These are phyloP conservation scores for Tubosaeta sp. DNA, from an alignment of 768 basidiomycete genomes.

Conservation along the genomic window DNA sequence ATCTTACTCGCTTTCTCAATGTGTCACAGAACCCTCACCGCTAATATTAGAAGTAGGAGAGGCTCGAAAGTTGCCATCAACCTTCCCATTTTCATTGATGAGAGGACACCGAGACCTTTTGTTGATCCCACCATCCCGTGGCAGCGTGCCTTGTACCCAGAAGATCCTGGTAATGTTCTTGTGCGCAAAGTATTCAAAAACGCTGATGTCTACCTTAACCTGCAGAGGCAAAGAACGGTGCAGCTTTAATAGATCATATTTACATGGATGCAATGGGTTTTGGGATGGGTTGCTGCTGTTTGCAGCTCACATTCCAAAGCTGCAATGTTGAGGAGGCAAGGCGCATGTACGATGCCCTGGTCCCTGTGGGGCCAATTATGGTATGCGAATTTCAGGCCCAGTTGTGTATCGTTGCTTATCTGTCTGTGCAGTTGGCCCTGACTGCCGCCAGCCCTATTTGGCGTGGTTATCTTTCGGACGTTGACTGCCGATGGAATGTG, in stretches of 20 bases:
- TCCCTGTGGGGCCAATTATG: conserved; percentile 93
- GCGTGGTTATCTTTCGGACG: conserved; percentile 92
- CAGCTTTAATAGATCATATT: conserved; percentile 85
- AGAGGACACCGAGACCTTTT: conserved; percentile 83
- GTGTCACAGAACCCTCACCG: conserved; percentile 80
- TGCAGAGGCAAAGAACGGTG: conserved; percentile 83
- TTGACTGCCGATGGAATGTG: conserved; percentile 98
- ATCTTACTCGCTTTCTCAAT: conserved; percentile 6
- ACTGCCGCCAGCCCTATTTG: conserved; percentile 94
- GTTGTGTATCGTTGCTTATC: conserved; percentile 1
- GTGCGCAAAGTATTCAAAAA: conserved; percentile 3
- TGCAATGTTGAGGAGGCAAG: conserved; percentile 91
- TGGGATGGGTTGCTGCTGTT: conserved; percentile 98
- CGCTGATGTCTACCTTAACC: conserved; percentile 2
- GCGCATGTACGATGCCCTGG: conserved; percentile 92
- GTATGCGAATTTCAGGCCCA: conserved; percentile 39
- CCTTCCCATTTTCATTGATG: conserved; percentile 87
- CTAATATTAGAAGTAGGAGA: conserved; percentile 87
- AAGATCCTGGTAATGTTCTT: conserved; percentile 65
- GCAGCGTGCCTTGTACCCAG: conserved; percentile 76
- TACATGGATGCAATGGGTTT: conserved; percentile 99
- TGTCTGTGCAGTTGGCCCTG: conserved; percentile 72
- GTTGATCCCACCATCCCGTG: conserved; percentile 91
- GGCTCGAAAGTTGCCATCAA: conserved; percentile 96
- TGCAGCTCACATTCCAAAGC: conserved; percentile 96